phyloP scores from a whole-genome alignment of 208 protist genomes.

The Wallacemonas sp. region DNA sequence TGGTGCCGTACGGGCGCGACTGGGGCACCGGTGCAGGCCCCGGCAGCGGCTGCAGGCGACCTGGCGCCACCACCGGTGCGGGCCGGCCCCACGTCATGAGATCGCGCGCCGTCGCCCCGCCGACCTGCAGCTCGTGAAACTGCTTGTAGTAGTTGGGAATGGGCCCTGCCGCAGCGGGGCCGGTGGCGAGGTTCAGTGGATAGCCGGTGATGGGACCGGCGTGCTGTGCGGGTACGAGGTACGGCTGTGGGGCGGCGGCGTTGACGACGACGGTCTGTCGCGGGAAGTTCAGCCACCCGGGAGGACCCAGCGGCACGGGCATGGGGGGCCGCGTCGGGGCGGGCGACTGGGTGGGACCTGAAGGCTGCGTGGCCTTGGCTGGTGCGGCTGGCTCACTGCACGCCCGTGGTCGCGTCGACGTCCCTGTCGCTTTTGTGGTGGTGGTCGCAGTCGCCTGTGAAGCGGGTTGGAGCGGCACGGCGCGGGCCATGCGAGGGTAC shows the following conservation, averaged over 20 bases:
- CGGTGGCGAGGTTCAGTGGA: background rate
- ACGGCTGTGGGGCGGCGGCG: no score
- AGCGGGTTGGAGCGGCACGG: background rate
- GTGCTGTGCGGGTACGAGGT: background rate
- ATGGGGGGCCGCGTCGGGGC: background rate
- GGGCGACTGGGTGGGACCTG: background rate
- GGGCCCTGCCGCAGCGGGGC: no score
- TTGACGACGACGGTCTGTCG: conserved; percentile 2
- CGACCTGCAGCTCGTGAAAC: background rate
- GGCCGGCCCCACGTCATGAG: background rate
- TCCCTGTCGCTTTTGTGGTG: no score
- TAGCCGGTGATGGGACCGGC: background rate
- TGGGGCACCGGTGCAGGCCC: background rate
- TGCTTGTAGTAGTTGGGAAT: conserved; percentile 9
- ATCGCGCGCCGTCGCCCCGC: background rate
- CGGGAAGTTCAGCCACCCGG: conserved; percentile 5
- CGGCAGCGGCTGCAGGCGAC: background rate
- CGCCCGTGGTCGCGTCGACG: background rate
- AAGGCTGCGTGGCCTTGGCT: background rate
- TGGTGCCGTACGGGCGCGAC: no score
- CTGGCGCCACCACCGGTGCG: background rate
- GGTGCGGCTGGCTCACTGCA: background rate
- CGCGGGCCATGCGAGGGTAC: background rate
- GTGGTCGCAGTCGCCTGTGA: background rate
- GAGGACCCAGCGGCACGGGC: conserved; percentile 9